Evolutionary conservation across 805 yeast genomes (phyloP).

Genomic region (Candida manassasensis): DNA sequence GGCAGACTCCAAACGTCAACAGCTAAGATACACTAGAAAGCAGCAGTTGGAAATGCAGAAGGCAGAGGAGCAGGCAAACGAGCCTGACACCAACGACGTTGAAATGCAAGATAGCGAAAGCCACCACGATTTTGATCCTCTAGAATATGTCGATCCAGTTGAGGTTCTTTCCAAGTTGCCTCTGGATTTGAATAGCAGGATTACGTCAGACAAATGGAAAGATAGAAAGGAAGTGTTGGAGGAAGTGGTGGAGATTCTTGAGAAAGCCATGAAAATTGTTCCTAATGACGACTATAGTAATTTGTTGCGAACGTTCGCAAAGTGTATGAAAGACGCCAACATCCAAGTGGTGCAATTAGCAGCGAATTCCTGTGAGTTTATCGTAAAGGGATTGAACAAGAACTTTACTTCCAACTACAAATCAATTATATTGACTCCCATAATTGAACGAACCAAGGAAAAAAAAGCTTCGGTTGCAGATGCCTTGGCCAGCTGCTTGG

Average conservation of each 20-base stretch:
- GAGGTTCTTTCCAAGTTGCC: slow-evolving; percentile 68
- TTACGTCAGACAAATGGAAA: slow-evolving; percentile 77
- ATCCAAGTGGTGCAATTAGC: slow-evolving; percentile 80
- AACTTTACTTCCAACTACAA: slow-evolving; percentile 51
- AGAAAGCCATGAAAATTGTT: slow-evolving; percentile 52
- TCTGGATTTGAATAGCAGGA: slow-evolving; percentile 46
- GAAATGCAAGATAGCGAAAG: slow-evolving; percentile 25
- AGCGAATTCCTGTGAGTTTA: slow-evolving; percentile 54
- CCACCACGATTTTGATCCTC: slow-evolving; percentile 49
- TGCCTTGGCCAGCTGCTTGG: slow-evolving; percentile 62
- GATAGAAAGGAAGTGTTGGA: slow-evolving; percentile 85
- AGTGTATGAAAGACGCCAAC: slow-evolving; percentile 82
- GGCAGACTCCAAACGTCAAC: slow-evolving; percentile 38
- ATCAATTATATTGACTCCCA: slow-evolving; percentile 48
- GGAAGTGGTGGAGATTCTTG: slow-evolving; percentile 45
- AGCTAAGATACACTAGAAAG: slow-evolving; percentile 52
- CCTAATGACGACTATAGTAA: slow-evolving; percentile 59
- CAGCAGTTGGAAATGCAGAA: slow-evolving; percentile 24
- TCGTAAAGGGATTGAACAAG: slow-evolving; percentile 63
- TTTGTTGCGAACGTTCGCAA: slow-evolving; percentile 59
- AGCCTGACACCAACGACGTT: slow-evolving; percentile 17
- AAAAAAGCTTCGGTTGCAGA: slow-evolving; percentile 76
- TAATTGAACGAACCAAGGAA: slow-evolving; percentile 83
- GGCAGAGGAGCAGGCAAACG: slow-evolving; percentile 4
- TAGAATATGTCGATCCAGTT: slow-evolving; percentile 65